Conservation (phyloP, 257 asterid species). For the Solanum rostratum region DNA sequence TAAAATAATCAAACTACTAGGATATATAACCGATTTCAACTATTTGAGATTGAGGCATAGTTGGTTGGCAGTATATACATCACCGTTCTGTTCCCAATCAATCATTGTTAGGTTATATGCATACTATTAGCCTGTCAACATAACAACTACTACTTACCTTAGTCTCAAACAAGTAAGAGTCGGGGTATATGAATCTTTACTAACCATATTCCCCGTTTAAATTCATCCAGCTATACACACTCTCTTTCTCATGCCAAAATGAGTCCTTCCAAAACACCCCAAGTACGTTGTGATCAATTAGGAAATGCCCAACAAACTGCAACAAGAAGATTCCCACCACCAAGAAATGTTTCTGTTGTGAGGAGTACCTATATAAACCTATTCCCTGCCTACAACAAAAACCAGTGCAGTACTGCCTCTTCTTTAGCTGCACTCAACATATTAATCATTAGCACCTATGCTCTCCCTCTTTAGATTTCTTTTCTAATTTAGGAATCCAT, state of each 20-base stretch:
- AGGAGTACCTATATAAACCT: constrained; percentile 25
- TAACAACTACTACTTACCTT: neutral
- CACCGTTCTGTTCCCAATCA: neutral
- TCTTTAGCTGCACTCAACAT: neutral
- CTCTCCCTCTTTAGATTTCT: neutral
- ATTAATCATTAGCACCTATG: neutral
- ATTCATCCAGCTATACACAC: neutral
- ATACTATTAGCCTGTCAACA: neutral
- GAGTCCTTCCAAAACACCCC: constrained; percentile 38
- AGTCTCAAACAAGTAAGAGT: neutral
- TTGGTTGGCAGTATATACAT: neutral
- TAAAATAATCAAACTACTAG: neutral
- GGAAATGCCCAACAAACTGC: constrained; percentile 61
- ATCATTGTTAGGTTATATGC: neutral
- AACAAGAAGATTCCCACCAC: constrained; percentile 60
- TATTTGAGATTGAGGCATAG: neutral
- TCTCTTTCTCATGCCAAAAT: constrained; percentile 40
- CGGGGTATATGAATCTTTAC: neutral
- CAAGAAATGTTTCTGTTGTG: constrained; percentile 21
- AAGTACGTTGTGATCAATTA: constrained; percentile 23
- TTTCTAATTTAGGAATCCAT: neutral
- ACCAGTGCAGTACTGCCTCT: neutral
- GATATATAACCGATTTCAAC: neutral
- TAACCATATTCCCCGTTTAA: neutral
- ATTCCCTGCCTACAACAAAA: neutral